Conservation (phyloP, 2,329 filamentous ascomycete species). For the Fusarium foetens region DNA sequence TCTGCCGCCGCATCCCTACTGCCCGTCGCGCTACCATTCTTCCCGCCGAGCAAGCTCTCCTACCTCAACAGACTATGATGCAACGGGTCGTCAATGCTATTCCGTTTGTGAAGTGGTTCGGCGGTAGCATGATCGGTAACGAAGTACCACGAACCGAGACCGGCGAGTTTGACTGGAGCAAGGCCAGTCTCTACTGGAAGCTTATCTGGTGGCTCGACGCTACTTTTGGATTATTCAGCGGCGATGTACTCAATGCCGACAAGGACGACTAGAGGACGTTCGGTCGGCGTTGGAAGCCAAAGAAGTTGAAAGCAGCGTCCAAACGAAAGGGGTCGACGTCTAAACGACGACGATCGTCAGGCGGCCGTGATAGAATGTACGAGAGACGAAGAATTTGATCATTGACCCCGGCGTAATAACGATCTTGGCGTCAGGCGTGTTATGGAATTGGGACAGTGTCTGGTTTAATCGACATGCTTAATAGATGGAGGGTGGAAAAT, state of each 20-base stretch:
- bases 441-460: conserved; percentile 25
- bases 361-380: conserved; percentile 33
- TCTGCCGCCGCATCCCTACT: conserved; percentile 72
- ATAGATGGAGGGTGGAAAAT: conserved; percentile 36
- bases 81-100: conserved; percentile 73
- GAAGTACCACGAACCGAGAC: conserved; percentile 77
- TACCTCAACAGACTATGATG: conserved; percentile 72
- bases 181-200: conserved; percentile 74
- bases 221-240: conserved; percentile 67
- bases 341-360: background rate
- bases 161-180: conserved; percentile 81
- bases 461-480: conserved; percentile 29
- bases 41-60: conserved; percentile 75
- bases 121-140: conserved; percentile 77
- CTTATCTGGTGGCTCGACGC: conserved; percentile 71
- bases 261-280: conserved; percentile 63
- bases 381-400: conserved; percentile 43
- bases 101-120: conserved; percentile 78
- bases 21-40: conserved; percentile 73
- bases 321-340: background rate
- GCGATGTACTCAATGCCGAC: conserved; percentile 66
- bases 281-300: conserved; percentile 19
- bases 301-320: background rate
- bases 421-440: conserved; percentile 44
- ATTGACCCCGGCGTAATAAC: conserved; percentile 38